A percentile compares a stretch with the other conserved stretches of the same genome.
phyloP scores from a whole-genome alignment of 305 asterid genomes.

The Rubia peregrina region DNA sequence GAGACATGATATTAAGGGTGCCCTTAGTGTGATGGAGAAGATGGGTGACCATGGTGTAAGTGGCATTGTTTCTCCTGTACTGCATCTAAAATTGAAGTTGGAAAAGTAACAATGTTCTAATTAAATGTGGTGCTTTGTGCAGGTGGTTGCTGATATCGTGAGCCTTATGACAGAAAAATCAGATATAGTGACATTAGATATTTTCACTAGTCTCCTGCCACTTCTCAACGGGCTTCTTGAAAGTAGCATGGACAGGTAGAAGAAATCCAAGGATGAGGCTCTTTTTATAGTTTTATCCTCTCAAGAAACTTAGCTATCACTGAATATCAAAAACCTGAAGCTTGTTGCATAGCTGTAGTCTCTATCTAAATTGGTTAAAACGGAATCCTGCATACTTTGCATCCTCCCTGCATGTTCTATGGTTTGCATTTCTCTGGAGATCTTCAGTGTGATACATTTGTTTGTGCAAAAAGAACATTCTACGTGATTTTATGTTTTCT shows the following conservation, averaged over 20 bases:
- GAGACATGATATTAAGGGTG: conserved; percentile 84
- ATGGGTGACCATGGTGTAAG: conserved; percentile 89
- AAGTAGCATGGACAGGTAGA: conserved; percentile 77
- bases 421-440: neutral
- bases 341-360: neutral
- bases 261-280: conserved; percentile 8
- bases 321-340: neutral
- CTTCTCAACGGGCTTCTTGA: conserved; percentile 69
- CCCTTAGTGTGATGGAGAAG: conserved; percentile 59
- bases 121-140: conserved; percentile 27
- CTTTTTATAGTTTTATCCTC: conserved; percentile 8
- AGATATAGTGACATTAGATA: conserved; percentile 71
- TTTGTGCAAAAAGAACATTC: conserved; percentile 1
- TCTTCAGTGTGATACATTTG: neutral
- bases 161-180: conserved; percentile 63
- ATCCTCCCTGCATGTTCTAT: neutral
- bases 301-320: conserved; percentile 7
- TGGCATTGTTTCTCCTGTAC: conserved; percentile 20
- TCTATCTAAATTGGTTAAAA: neutral
- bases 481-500: neutral
- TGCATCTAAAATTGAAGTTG: neutral
- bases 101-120: neutral
- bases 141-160: conserved; percentile 93
- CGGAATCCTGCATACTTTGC: too few species aligned
- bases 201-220: conserved; percentile 84